Base-by-base conservation (phyloP, 106 monocot genomes). In the Agapanthus africanus region DNA sequence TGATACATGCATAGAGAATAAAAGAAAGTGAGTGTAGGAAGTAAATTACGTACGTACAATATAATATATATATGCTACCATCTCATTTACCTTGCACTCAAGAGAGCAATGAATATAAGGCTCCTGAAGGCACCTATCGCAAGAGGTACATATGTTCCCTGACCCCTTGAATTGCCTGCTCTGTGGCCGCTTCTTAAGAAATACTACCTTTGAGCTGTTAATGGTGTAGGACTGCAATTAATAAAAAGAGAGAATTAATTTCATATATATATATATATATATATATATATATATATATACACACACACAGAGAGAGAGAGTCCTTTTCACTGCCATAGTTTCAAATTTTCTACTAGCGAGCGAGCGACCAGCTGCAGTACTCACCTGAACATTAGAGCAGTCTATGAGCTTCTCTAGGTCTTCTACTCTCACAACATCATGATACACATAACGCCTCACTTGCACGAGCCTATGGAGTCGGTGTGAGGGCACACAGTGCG, bases 21-120 rank as follows among this genome's bases (percentile, higher is more conserved):
- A n/a, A n/a, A n/a, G n/a, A n/a, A n/a, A n/a, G n/a, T n/a, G n/a
- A n/a, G n/a, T n/a, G n/a, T n/a, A n/a, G n/a, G n/a, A n/a, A n/a
- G n/a, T n/a, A n/a, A n/a, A n/a, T n/a, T n/a, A n/a, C n/a, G n/a
- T n/a, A n/a, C n/a, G n/a, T n/a, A n/a, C n/a, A n/a, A n/a, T n/a
- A n/a, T n/a, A n/a, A n/a, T n/a, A n/a, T n/a, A n/a, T n/a, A n/a
- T n/a, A n/a, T n/a, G n/a, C n/a, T n/a, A n/a, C 35, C n/a, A 11
- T 9, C 3, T 65, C 27, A 4, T 6, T 70, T 79, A 95, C 95
- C 91, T 95, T 95, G 70, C 95, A 95, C 27, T 82, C 91, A 50
- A 95, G 79, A 40, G 95, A 95, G 80, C 95, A 95, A 74, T 95
- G 91, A 34, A 91, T 73, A 54, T 95, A 95, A 1, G 95, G 95